These are phyloP conservation scores for Clonostachys solani DNA, from an alignment of 2,329 filamentous ascomycete species.

Conservation along the genomic window DNA sequence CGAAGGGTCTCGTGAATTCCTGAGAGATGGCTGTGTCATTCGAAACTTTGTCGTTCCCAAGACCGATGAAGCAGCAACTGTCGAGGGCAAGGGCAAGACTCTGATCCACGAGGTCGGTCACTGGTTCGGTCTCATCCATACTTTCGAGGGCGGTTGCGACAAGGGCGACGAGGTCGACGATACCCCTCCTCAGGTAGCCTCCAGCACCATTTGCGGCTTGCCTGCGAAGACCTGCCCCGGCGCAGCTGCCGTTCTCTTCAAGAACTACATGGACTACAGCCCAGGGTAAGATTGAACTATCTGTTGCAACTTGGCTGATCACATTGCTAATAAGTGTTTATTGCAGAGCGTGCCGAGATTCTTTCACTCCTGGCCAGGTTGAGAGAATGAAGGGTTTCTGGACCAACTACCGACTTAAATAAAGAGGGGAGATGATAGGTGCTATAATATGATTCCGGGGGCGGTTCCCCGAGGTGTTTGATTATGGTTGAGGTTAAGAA, in stretches of 20 bases:
- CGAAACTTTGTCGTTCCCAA: conserved; percentile 9
- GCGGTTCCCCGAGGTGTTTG: no score
- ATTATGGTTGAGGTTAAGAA: no score
- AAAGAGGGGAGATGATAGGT: no score
- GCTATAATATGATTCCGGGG: no score
- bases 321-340: neutral
- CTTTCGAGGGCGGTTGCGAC: conserved; percentile 35
- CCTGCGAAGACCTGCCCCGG: conserved; percentile 26
- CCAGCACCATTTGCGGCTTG: conserved; percentile 26
- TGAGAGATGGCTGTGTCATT: conserved; percentile 32
- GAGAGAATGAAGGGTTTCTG: conserved; percentile 33
- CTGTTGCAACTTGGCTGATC: neutral
- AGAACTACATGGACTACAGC: conserved; percentile 35
- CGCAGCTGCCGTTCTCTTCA: conserved; percentile 22
- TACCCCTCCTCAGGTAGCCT: conserved; percentile 29
- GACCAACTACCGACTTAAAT: conserved; percentile 22
- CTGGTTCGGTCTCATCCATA: conserved; percentile 43
- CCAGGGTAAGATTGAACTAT: conserved; percentile 27
- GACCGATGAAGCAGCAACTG: no score
- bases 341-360: conserved; percentile 32
- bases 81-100: conserved; percentile 14
- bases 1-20: conserved; percentile 23
- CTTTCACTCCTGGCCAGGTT: conserved; percentile 37
- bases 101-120: conserved; percentile 38
- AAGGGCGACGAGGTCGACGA: conserved; percentile 32